Evolutionary conservation across 257 asterid species (phyloP).

Genomic region (Solanum tacnaense): DNA sequence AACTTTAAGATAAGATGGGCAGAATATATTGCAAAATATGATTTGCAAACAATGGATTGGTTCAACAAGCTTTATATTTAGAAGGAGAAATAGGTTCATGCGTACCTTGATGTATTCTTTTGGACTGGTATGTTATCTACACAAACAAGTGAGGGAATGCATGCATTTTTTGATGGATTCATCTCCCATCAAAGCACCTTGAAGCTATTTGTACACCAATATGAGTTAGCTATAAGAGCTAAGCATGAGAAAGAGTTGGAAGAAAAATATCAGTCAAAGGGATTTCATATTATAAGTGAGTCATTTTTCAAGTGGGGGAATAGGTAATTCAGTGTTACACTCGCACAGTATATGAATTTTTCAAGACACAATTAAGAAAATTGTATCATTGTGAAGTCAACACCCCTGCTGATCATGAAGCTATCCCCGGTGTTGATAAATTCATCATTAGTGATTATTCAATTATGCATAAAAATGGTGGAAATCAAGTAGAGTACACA

Average conservation of each 20-base stretch:
- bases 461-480: neutral
- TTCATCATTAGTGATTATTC: too few relatives aligned
- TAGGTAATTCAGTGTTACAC: neutral
- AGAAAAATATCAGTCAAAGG: neutral
- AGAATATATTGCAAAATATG: neutral
- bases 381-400: neutral
- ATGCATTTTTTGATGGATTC: neutral
- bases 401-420: neutral
- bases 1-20: too few relatives aligned
- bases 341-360: neutral
- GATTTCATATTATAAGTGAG: neutral
- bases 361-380: neutral
- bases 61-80: neutral
- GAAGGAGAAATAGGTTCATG: neutral
- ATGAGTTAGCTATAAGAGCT: neutral
- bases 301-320: neutral
- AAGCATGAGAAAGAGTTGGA: neutral
- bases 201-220: neutral
- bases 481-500: neutral
- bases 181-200: neutral
- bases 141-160: neutral
- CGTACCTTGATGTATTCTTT: neutral
- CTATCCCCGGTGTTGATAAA: neutral
- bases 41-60: neutral
- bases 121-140: neutral